phyloP scores from a whole-genome alignment of 345 rosid genomes.

The Acer negundo region DNA sequence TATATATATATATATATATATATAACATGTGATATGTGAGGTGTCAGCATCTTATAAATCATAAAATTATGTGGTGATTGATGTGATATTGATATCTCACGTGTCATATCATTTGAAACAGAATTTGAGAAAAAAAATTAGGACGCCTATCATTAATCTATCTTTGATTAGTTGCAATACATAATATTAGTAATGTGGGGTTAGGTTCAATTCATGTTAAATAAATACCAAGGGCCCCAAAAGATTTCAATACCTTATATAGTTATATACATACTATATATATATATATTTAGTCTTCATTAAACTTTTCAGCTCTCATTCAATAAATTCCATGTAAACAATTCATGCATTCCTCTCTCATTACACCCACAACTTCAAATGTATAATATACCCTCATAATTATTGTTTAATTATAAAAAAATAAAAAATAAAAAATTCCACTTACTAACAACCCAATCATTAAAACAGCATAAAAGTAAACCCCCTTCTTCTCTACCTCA shows the following conservation, averaged over 20 bases:
- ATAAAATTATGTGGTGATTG: too few relatives aligned
- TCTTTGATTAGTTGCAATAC: slow-evolving; percentile 9
- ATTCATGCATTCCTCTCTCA: slow-evolving; percentile 6
- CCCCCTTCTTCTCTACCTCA: neutral
- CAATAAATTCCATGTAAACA: too few relatives aligned
- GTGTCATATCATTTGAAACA: too few relatives aligned
- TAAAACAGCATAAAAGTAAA: slow-evolving; percentile 8
- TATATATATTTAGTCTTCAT: neutral
- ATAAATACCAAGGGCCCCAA: slow-evolving; percentile 30
- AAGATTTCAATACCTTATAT: slow-evolving; percentile 31
- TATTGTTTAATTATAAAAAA: neutral
- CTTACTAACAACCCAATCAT: slow-evolving; percentile 24
- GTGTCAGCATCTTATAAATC: too few relatives aligned
- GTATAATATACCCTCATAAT: slow-evolving; percentile 17
- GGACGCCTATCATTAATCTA: too few relatives aligned
- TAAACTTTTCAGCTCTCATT: slow-evolving; percentile 2
- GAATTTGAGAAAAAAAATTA: too few relatives aligned
- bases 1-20: neutral
- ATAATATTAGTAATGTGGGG: slow-evolving; percentile 15
- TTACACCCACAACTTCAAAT: slow-evolving; percentile 22
- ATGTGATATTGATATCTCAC: too few relatives aligned
- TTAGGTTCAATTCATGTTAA: slow-evolving; percentile 49
- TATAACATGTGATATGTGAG: too few relatives aligned
- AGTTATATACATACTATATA: too few relatives aligned
- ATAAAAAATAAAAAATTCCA: neutral